Base-by-base conservation (phyloP, 495 filamentous ascomycete species). In the Arthonia radiata region DNA sequence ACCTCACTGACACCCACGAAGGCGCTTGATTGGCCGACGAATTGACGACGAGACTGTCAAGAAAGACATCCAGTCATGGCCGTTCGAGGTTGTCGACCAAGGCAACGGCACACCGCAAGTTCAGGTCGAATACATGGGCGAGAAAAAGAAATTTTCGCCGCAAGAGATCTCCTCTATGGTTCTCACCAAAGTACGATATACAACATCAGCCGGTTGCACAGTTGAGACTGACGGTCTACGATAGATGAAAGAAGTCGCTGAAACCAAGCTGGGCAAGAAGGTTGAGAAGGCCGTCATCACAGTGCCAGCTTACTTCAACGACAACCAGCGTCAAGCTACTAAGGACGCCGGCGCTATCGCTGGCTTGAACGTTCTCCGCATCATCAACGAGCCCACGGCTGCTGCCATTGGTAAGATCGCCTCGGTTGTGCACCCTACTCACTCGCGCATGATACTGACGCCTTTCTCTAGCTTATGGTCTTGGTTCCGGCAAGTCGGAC, bases 291-390 rank as follows among this genome's bases (percentile, higher is more conserved):
- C 83, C 28, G 83, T 97, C 46, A 73, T 97, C 50, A 97, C 83
- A 37, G 83, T 97, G 34, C 83, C 86, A 13, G 86, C 83, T 46
- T 97, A 97, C 64, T 97, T 97, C 76, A 97, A 93, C 62, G 86
- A 93, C 67, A 89, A 82, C 42, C 86, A 97, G 60, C 78, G 83
- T 54, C 83, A 93, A 57, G 82, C 86, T 32, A 97, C 86, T 54
- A 97, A 97, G 65, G 86, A 97, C 49, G 77, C 86, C 40, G 86
- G 86, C 65, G 72, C 83, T 48, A 97, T 97, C 49, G 67, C 83
- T 38, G 86, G 83, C 47, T 65, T 97, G 30, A 93, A 97, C 59
- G 77, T 93, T 32, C 81, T 93, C 54, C 86, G 86, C 65, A 92
- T 93, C 64, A 93, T 93, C 61, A 93, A 97, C 67, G 86, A 93